Base-by-base conservation (phyloP, 345 rosid genomes). In the Eucalyptus fibrosa region DNA sequence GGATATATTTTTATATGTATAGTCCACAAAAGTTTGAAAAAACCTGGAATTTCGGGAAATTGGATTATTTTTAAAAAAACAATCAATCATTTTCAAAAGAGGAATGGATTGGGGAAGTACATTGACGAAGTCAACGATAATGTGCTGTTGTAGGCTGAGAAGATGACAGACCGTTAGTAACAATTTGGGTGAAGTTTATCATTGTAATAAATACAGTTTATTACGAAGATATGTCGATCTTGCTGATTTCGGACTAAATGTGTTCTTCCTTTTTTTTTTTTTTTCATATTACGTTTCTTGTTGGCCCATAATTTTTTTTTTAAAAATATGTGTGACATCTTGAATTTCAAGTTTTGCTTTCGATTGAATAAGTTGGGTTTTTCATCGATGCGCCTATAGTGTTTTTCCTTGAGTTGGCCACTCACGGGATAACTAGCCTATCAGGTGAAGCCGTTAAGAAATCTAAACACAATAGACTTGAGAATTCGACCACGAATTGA, bases 361-460 rank as follows among this genome's bases (percentile, higher is more conserved):
- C 7, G 17, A 50, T 50, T 50, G 17, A 50, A 50, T 50, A 14
- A 5, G 17, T 5, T 50, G 7, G 17, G 51, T 1, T 50, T 50
- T 50, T 50, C 7, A 50, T 14, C 3, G 17, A 14, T 2, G 17
- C 6, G 51, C 17, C 7, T 50, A 50, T 50, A 50, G 51, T 50
- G 51, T 2, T 50, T 50, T 50, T 14, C 6, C 51, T 2, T 50
- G 17, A 50, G 7, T 50, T 50, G 1, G 17, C 17, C 1, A 50
- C 51, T 50, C 51, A 44, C 51, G 51, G 51, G 17, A 50, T 50
- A 50, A 50, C 1, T 50, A 50, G 3, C 17, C 7, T 50, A 50
- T 14, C 3, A 0, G 17, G 6, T 14, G 17, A 14, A 14, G 51
- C 6, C 17, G 7, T 50, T 50, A 50, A 50, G 51, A 0, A 50